A percentile compares a stretch with the other conserved stretches of the same genome.
Evolutionary conservation across 1,284 basidiomycete species (phyloP).

Genomic region (Coriolopsis trogii): DNA sequence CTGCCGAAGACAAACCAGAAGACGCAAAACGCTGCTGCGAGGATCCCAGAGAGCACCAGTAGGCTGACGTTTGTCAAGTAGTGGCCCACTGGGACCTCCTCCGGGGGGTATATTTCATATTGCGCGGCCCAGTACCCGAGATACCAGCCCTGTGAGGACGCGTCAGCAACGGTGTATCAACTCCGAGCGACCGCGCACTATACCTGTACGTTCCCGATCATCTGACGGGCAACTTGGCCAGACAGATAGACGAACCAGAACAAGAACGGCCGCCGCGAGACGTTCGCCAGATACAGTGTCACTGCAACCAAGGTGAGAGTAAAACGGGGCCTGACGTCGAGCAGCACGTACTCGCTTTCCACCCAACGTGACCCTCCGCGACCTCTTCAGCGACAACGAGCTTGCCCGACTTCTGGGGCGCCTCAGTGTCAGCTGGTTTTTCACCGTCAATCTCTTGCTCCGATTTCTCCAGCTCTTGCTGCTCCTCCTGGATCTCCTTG

Average conservation of each 20-base stretch:
- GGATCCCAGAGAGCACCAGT: conserved; percentile 39
- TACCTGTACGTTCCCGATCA: too few species aligned
- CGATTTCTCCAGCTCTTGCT: conserved; percentile 33
- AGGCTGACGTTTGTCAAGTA: conserved; percentile 30
- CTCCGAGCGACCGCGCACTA: neutral
- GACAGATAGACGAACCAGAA: too few species aligned
- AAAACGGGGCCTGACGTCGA: neutral
- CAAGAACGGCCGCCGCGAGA: conserved; percentile 25
- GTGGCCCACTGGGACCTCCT: conserved; percentile 32
- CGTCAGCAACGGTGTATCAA: conserved; percentile 10
- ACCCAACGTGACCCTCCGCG: conserved; percentile 54
- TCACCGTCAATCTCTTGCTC: conserved; percentile 29
- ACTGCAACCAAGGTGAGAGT: conserved; percentile 21
- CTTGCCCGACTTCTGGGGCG: conserved; percentile 41
- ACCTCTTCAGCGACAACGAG: conserved; percentile 63
- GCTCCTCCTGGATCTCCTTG: conserved; percentile 42
- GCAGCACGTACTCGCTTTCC: conserved; percentile 38
- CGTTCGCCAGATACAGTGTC: conserved; percentile 32
- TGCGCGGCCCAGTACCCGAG: conserved; percentile 30
- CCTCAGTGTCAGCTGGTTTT: conserved; percentile 36
- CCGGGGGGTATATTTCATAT: conserved; percentile 32
- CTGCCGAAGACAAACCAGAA: conserved; percentile 40
- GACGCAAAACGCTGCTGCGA: conserved; percentile 29
- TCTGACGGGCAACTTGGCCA: too few species aligned
- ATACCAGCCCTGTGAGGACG: conserved; percentile 20